phyloP scores from a whole-genome alignment of 768 basidiomycete genomes.

The Macrolepiota albuminosa region DNA sequence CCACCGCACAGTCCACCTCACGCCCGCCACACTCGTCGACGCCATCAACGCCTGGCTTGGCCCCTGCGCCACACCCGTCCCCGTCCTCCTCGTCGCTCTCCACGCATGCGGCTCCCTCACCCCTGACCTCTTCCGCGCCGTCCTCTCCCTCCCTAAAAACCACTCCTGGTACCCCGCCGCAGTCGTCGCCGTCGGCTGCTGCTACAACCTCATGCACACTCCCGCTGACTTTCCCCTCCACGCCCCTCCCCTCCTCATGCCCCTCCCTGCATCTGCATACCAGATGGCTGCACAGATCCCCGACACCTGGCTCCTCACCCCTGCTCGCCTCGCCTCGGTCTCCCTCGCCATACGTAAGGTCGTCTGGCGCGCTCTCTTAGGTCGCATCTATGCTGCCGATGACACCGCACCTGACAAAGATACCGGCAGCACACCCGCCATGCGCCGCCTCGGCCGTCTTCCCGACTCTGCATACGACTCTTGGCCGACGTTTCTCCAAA shows the following conservation, averaged over 20 bases:
- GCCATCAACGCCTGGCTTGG: slow-evolving; percentile 48
- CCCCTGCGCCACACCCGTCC: slow-evolving; percentile 21
- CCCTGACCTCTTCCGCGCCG: slow-evolving; percentile 57
- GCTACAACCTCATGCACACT: slow-evolving; percentile 66
- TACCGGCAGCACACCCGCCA: slow-evolving; percentile 34
- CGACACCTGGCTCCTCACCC: slow-evolving; percentile 47
- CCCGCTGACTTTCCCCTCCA: slow-evolving; percentile 52
- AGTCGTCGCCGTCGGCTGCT: slow-evolving; percentile 68
- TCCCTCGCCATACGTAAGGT: slow-evolving; percentile 62
- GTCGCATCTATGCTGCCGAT: slow-evolving; percentile 8
- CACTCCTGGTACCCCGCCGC: slow-evolving; percentile 45
- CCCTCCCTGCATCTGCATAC: slow-evolving; percentile 46
- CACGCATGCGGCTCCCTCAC: slow-evolving; percentile 78
- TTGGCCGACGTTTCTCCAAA: slow-evolving; percentile 42
- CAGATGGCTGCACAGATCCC: slow-evolving; percentile 76
- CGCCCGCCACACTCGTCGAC: slow-evolving; percentile 37
- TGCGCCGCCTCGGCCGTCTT: slow-evolving; percentile 43
- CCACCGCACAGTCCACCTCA: slow-evolving; percentile 55
- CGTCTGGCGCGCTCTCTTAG: slow-evolving; percentile 65
- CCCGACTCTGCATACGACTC: slow-evolving; percentile 43
- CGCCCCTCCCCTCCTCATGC: slow-evolving; percentile 27
- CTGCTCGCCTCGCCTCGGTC: slow-evolving; percentile 28
- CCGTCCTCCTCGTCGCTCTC: slow-evolving; percentile 61
- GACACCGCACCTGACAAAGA: slow-evolving; percentile 6
- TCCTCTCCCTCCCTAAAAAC: slow-evolving; percentile 18